phyloP scores from a whole-genome alignment of 1,284 basidiomycete species.

The Cystobasidium sp. region DNA sequence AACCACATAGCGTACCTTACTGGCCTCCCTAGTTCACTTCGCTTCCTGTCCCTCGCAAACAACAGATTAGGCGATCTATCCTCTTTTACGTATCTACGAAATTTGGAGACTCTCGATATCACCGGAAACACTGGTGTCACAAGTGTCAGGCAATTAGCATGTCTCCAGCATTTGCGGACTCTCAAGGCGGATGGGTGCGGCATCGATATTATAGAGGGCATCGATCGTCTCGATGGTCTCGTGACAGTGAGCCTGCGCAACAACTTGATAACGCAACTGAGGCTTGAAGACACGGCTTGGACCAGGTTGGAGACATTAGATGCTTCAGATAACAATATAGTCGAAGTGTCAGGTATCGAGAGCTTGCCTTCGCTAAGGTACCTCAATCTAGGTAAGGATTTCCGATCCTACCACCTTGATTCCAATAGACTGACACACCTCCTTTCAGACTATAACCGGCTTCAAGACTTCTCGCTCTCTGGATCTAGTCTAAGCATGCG shows the following conservation, averaged over 20 bases:
- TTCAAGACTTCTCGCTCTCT: conserved; percentile 57
- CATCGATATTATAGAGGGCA: conserved; percentile 75
- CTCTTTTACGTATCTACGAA: conserved; percentile 82
- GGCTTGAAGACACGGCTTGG: conserved; percentile 72
- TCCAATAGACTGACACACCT: not conserved
- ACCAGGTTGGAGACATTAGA: conserved; percentile 80
- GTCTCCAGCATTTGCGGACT: conserved; percentile 82
- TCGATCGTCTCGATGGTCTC: conserved; percentile 77
- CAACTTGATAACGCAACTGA: conserved; percentile 71
- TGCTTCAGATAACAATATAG: conserved; percentile 76
- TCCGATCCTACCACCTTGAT: not conserved
- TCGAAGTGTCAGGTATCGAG: conserved; percentile 66
- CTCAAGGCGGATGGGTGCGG: conserved; percentile 84
- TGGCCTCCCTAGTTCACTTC: conserved; percentile 75
- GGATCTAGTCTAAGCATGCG: conserved; percentile 68
- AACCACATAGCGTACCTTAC: conserved; percentile 86
- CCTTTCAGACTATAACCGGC: conserved; percentile 71
- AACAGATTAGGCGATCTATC: conserved; percentile 86
- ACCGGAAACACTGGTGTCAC: conserved; percentile 84
- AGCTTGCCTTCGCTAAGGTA: conserved; percentile 68
- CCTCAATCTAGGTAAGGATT: conserved; percentile 75
- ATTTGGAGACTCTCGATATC: conserved; percentile 87
- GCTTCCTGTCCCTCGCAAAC: conserved; percentile 76
- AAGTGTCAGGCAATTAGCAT: conserved; percentile 78
- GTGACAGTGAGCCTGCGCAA: conserved; percentile 79